These are phyloP conservation scores for Physcomitrium patens DNA, from an alignment of 225 moss, liverwort and hornwort species.

Conservation along the genomic window DNA sequence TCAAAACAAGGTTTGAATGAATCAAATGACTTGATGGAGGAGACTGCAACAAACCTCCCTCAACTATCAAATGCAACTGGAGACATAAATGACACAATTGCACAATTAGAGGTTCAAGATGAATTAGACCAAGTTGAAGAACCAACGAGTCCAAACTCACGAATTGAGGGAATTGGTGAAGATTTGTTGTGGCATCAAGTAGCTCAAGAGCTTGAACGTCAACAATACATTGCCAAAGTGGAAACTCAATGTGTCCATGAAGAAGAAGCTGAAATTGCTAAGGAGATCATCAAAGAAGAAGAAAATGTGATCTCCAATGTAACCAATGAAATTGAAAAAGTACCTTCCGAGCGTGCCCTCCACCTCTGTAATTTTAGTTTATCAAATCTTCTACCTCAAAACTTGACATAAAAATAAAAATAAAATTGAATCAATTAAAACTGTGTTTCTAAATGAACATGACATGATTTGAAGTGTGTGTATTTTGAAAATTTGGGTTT, in stretches of 20 bases:
- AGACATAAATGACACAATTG: conserved; percentile 44
- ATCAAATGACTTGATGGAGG: conserved; percentile 19
- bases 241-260: conserved; percentile 53
- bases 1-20: conserved; percentile 20
- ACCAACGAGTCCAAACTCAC: conserved; percentile 39
- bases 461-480: not conserved
- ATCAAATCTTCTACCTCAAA: too few relatives aligned
- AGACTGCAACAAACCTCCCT: conserved; percentile 6
- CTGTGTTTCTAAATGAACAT: fast-evolving
- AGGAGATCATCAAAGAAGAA: conserved; percentile 84
- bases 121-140: conserved; percentile 40
- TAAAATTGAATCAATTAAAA: too few relatives aligned
- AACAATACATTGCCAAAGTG: conserved; percentile 47
- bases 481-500: not conserved
- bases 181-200: conserved; percentile 82
- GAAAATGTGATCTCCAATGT: conserved; percentile 52
- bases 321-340: conserved; percentile 50
- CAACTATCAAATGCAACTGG: conserved; percentile 30
- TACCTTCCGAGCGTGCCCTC: not conserved
- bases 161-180: conserved; percentile 69
- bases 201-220: conserved; percentile 77
- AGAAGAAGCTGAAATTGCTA: conserved; percentile 75
- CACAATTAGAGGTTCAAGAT: conserved; percentile 45
- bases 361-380: too few relatives aligned
- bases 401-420: too few relatives aligned